Percentiles rank a stretch among this genome's conserved stretches.
Conservation (phyloP, 805 yeast species). For the Kodamaea jinghongensis region DNA sequence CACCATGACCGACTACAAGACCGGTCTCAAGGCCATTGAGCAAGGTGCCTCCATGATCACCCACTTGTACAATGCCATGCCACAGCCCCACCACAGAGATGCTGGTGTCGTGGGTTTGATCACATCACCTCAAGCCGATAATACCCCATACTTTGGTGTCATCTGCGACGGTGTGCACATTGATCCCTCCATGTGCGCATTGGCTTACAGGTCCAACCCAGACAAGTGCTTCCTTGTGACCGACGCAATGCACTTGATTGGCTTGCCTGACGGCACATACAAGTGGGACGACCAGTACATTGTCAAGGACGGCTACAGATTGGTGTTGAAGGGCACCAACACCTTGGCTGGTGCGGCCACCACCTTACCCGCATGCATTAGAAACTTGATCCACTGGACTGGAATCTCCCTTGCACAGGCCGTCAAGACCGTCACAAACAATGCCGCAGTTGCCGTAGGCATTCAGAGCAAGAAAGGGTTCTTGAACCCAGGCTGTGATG, state of each 20-base stretch:
- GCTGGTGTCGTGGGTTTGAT: slow-evolving; percentile 55
- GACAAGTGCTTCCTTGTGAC: slow-evolving; percentile 56
- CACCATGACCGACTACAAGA: slow-evolving; percentile 39
- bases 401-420: slow-evolving; percentile 48
- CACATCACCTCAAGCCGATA: slow-evolving; percentile 24
- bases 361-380: slow-evolving; percentile 47
- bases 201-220: slow-evolving; percentile 51
- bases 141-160: slow-evolving; percentile 49
- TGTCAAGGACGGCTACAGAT: slow-evolving; percentile 45
- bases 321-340: slow-evolving; percentile 50
- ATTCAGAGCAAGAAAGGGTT: slow-evolving; percentile 46
- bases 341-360: slow-evolving; percentile 66
- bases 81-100: slow-evolving; percentile 57
- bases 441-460: slow-evolving; percentile 50
- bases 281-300: slow-evolving; percentile 49
- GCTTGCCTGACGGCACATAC: slow-evolving; percentile 56
- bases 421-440: slow-evolving; percentile 53
- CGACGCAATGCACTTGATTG: slow-evolving; percentile 58
- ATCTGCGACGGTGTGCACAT: slow-evolving; percentile 61
- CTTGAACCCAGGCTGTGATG: slow-evolving; percentile 52
- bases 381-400: slow-evolving; percentile 52
- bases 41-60: slow-evolving; percentile 61
- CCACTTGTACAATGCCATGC: slow-evolving; percentile 63
- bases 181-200: slow-evolving; percentile 49
- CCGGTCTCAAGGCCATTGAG: slow-evolving; percentile 42